These are phyloP conservation scores for Aspergillus steynii DNA, from an alignment of 495 filamentous ascomycete species.

Conservation along the genomic window DNA sequence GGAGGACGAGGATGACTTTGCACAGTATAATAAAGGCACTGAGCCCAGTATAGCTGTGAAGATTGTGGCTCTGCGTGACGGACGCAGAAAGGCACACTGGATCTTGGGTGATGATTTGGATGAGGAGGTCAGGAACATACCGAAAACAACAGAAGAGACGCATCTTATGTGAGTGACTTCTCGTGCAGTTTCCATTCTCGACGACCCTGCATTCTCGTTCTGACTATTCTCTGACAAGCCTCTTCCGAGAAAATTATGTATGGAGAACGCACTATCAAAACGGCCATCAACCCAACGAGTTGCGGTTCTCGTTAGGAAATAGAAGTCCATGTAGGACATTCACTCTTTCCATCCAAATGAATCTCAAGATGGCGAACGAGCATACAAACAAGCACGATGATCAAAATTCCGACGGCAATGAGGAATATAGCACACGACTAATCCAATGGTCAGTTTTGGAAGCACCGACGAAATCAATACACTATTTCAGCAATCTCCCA, in stretches of 20 bases:
- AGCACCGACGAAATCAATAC: conserved; percentile 14
- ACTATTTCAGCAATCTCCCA: conserved; percentile 24
- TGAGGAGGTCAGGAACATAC: conserved; percentile 1
- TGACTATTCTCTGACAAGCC: background rate
- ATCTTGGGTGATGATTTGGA: conserved; percentile 6
- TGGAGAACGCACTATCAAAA: conserved; percentile 16
- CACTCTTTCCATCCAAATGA: conserved; percentile 13
- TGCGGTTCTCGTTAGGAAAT: conserved; percentile 13
- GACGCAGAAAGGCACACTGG: conserved; percentile 11
- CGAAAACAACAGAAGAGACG: conserved; percentile 12
- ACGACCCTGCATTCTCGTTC: background rate
- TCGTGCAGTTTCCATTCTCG: background rate
- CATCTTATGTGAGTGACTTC: conserved; percentile 14
- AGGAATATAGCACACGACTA: conserved; percentile 5
- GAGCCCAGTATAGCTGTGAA: conserved; percentile 11
- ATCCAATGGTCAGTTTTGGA: conserved; percentile 19
- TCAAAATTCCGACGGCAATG: background rate
- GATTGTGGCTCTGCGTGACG: conserved; percentile 5
- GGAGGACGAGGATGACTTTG: conserved; percentile 9
- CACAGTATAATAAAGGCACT: background rate
- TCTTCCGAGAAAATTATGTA: conserved; percentile 17
- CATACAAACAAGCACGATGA: background rate
- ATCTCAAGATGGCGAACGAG: conserved; percentile 3
- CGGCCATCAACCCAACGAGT: conserved; percentile 12
- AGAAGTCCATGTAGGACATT: conserved; percentile 19